Conservation (phyloP, 768 basidiomycete genomes). For the Mrakia blollopis region DNA sequence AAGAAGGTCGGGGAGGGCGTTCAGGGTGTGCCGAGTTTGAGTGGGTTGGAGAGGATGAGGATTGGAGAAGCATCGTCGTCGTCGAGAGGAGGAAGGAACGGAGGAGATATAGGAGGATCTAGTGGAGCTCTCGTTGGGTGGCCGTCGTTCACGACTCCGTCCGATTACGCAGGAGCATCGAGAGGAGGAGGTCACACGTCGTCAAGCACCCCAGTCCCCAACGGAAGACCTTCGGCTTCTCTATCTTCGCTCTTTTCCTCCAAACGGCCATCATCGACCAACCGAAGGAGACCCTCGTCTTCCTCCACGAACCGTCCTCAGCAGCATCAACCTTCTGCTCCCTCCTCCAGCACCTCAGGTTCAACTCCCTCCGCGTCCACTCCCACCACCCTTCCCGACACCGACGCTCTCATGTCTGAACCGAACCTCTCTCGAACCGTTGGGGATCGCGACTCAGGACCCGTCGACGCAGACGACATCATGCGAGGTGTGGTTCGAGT, state of each 20-base stretch:
- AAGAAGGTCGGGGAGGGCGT: conserved; percentile 8
- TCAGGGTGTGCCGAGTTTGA: neutral
- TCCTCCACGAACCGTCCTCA: neutral
- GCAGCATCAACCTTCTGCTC: neutral
- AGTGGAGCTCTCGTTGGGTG: neutral
- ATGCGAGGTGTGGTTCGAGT: neutral
- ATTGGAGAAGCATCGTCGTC: neutral
- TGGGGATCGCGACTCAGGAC: neutral
- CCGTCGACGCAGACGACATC: neutral
- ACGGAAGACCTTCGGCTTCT: neutral
- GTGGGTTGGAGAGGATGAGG: conserved; percentile 1
- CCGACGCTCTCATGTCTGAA: conserved; percentile 7
- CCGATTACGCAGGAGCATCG: neutral
- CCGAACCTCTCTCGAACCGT: neutral
- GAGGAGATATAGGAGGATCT: neutral
- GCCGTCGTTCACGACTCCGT: neutral
- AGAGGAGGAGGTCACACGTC: neutral
- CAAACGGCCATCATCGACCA: neutral
- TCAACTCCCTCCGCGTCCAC: conserved; percentile 12
- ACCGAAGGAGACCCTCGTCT: neutral
- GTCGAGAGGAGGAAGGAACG: neutral
- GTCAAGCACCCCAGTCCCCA: neutral
- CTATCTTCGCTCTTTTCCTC: neutral
- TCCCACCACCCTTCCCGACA: conserved; percentile 2
- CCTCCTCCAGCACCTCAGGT: conserved; percentile 7